Conservation (phyloP, 2,329 filamentous ascomycete species). For the Microdochium trichocladiopsis region DNA sequence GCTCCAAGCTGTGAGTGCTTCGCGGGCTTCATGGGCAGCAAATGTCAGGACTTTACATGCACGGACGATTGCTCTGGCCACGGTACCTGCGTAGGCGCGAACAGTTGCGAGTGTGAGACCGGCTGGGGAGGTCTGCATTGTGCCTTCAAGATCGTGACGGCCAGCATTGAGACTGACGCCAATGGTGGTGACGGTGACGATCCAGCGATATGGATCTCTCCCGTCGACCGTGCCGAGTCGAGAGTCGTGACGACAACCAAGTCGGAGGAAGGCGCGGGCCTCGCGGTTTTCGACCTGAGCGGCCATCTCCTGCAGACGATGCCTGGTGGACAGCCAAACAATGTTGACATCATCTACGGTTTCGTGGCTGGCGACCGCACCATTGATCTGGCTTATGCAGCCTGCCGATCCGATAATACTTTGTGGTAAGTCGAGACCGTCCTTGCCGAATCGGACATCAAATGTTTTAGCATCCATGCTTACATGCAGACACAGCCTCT, state of each 20-base stretch:
- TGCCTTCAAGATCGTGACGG: slow-evolving; percentile 32
- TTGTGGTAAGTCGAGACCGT: slow-evolving; percentile 33
- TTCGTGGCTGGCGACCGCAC: slow-evolving; percentile 33
- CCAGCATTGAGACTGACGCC: slow-evolving; percentile 33
- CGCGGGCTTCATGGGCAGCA: slow-evolving; percentile 28
- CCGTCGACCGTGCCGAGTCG: slow-evolving; percentile 29
- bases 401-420: slow-evolving; percentile 42
- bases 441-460: too few relatives aligned
- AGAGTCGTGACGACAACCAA: slow-evolving; percentile 46
- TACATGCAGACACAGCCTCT: slow-evolving; percentile 26
- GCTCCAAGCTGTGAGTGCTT: slow-evolving; percentile 30
- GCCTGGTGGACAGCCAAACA: slow-evolving; percentile 39
- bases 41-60: slow-evolving; percentile 28
- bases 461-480: too few relatives aligned
- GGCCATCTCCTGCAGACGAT: slow-evolving; percentile 39
- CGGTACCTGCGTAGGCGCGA: slow-evolving; percentile 32
- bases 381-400: slow-evolving; percentile 41
- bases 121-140: slow-evolving; percentile 38
- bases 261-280: slow-evolving; percentile 37
- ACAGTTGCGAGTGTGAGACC: slow-evolving; percentile 29
- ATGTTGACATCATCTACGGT: slow-evolving; percentile 45
- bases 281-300: slow-evolving; percentile 39
- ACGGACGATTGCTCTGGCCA: slow-evolving; percentile 30
- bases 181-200: slow-evolving; percentile 38
- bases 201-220: slow-evolving; percentile 40